phyloP scores from a whole-genome alignment of 768 basidiomycete species.

The Lactarius sp. region DNA sequence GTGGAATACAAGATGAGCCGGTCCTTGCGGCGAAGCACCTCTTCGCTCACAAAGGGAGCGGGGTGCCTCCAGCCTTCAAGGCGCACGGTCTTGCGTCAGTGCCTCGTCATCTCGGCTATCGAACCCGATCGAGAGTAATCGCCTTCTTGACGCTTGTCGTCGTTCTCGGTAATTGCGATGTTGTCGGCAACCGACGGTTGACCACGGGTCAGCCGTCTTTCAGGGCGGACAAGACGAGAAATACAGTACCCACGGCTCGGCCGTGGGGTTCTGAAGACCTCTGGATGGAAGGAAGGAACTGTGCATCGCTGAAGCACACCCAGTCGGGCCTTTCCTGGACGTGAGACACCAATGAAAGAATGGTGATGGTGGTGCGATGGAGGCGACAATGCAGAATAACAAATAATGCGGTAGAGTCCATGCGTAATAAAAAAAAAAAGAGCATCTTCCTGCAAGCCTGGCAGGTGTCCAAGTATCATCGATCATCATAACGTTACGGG shows the following conservation, averaged over 20 bases:
- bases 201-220: slow-evolving; percentile 22
- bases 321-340: slow-evolving; percentile 18
- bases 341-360: slow-evolving; percentile 17
- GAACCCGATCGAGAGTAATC: slow-evolving; percentile 48
- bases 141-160: slow-evolving; percentile 41
- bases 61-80: slow-evolving; percentile 51
- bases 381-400: slow-evolving; percentile 15
- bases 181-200: slow-evolving; percentile 19
- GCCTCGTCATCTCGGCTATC: slow-evolving; percentile 52
- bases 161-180: slow-evolving; percentile 13
- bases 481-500: slow-evolving; percentile 25
- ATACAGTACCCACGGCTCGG: slow-evolving; percentile 21
- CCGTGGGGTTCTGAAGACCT: slow-evolving; percentile 21
- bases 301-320: slow-evolving; percentile 28
- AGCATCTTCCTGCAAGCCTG: slow-evolving; percentile 25
- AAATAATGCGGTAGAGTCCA: slow-evolving; percentile 24
- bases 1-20: slow-evolving; percentile 48
- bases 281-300: slow-evolving; percentile 15
- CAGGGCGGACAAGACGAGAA: slow-evolving; percentile 17
- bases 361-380: slow-evolving; percentile 10
- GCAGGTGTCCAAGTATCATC: slow-evolving; percentile 19
- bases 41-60: slow-evolving; percentile 43
- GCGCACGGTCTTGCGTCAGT: slow-evolving; percentile 64
- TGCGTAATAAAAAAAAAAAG: slow-evolving; percentile 23
- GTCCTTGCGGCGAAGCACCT: slow-evolving; percentile 48